These are phyloP conservation scores for Microsporum audouinii DNA, from an alignment of 2,329 filamentous ascomycete genomes.

Conservation along the genomic window DNA sequence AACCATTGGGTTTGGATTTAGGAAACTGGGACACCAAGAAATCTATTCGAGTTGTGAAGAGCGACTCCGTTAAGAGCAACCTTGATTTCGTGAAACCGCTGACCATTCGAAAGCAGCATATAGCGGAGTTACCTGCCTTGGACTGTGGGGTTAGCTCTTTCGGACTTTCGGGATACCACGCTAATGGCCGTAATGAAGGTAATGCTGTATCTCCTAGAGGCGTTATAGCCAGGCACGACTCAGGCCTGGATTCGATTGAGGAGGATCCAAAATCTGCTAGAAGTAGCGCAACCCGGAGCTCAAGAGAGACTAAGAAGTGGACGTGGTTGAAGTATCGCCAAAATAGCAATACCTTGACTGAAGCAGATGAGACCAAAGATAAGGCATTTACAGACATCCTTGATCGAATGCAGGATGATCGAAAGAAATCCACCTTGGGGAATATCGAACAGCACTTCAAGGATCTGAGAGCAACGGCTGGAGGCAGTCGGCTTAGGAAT, in stretches of 20 bases:
- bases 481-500: neutral
- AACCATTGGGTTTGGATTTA: neutral
- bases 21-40: slow-evolving; percentile 22
- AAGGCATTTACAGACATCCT: neutral
- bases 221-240: neutral
- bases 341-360: neutral
- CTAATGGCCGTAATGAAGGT: neutral
- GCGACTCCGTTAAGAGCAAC: slow-evolving; percentile 35
- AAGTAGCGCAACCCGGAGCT: slow-evolving; percentile 15
- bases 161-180: neutral
- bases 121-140: neutral
- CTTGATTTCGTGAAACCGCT: slow-evolving; percentile 42
- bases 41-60: slow-evolving; percentile 46
- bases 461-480: neutral
- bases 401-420: neutral
- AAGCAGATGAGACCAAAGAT: neutral
- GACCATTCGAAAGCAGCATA: slow-evolving; percentile 42
- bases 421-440: neutral
- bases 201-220: neutral
- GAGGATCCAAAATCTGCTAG: slow-evolving; percentile 30
- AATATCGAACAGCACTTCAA: neutral
- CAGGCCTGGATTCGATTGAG: slow-evolving; percentile 33
- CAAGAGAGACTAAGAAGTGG: slow-evolving; percentile 33
- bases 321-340: slow-evolving; percentile 34
- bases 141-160: neutral